A percentile compares a stretch with the other conserved stretches of the same genome.
Conservation (phyloP, 106 monocot species). For the Acorus calamus region DNA sequence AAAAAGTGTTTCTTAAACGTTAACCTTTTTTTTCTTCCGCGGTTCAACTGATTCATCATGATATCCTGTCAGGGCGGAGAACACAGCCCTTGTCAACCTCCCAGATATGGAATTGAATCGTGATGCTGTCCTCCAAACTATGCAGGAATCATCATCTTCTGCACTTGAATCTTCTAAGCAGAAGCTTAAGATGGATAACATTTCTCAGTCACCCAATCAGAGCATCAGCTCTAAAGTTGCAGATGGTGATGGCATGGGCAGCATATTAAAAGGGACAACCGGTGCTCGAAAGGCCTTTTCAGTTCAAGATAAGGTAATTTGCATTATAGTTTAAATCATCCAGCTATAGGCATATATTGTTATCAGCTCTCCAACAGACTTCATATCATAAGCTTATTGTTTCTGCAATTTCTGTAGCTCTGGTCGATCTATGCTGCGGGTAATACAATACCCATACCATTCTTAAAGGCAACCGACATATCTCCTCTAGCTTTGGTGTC, state of each 20-base stretch:
- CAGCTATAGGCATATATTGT: no score
- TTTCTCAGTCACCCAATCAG: slow-evolving; percentile 10
- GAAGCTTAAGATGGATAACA: slow-evolving; percentile 11
- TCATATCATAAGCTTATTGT: no score
- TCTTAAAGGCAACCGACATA: slow-evolving; percentile 87
- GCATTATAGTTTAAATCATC: no score
- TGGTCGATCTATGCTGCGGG: slow-evolving; percentile 98
- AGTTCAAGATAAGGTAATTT: slow-evolving; percentile 79
- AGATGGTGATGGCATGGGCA: slow-evolving; percentile 7
- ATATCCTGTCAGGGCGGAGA: slow-evolving; percentile 29
- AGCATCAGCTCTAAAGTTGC: slow-evolving; percentile 10
- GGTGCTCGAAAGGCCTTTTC: slow-evolving; percentile 63
- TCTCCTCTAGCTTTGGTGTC: slow-evolving; percentile 88
- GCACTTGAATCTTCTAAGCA: slow-evolving; percentile 16
- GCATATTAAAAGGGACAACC: slow-evolving; percentile 28
- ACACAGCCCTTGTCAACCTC: slow-evolving; percentile 21
- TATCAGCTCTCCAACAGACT: no score
- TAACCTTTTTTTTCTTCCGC: no score
- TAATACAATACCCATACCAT: slow-evolving; percentile 93
- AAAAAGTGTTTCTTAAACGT: no score
- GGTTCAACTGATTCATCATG: neutral
- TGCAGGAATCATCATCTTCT: slow-evolving; percentile 4
- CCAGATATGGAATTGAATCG: slow-evolving; percentile 9
- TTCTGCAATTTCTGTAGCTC: slow-evolving; percentile 41
- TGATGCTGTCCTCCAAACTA: slow-evolving; percentile 10